phyloP scores from a whole-genome alignment of 2,329 filamentous ascomycete genomes.

The Pseudocercospora pini-densiflorae region DNA sequence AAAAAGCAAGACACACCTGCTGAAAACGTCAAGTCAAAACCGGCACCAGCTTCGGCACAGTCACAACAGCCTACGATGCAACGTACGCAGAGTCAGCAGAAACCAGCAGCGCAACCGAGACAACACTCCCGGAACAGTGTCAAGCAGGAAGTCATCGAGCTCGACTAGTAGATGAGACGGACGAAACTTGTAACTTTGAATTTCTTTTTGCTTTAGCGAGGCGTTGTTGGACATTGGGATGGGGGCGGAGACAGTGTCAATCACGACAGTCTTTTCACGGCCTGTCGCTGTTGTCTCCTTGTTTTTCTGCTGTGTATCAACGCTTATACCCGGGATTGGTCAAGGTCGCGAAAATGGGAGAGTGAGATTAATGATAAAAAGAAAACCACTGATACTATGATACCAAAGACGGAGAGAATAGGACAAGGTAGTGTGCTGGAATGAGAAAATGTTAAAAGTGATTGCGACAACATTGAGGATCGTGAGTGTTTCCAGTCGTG shows the following conservation, averaged over 20 bases:
- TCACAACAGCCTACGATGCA: slow-evolving; percentile 8
- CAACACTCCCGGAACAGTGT: slow-evolving; percentile 14
- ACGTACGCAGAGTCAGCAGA: slow-evolving; percentile 10
- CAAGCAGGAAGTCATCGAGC: slow-evolving; percentile 35
- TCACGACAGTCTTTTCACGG: neutral
- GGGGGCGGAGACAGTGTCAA: neutral
- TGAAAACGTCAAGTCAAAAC: slow-evolving; percentile 8
- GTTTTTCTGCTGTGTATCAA: neutral
- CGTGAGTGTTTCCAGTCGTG: too few relatives aligned
- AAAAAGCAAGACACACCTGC: slow-evolving; percentile 15
- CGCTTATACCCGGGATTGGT: neutral
- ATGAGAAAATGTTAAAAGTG: neutral
- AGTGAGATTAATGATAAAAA: neutral
- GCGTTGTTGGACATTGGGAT: slow-evolving; percentile 6
- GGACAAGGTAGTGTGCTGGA: neutral
- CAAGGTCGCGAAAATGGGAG: neutral
- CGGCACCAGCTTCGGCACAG: neutral
- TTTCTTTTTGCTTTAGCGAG: slow-evolving; percentile 6
- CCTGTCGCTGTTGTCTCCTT: neutral
- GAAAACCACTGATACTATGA: neutral
- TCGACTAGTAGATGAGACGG: slow-evolving; percentile 30
- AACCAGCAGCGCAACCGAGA: slow-evolving; percentile 9
- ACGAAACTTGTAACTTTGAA: neutral
- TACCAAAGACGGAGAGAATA: neutral
- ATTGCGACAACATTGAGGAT: neutral